phyloP scores from a whole-genome alignment of 331 rosid species.

The Rhamnella rubrinervis region DNA sequence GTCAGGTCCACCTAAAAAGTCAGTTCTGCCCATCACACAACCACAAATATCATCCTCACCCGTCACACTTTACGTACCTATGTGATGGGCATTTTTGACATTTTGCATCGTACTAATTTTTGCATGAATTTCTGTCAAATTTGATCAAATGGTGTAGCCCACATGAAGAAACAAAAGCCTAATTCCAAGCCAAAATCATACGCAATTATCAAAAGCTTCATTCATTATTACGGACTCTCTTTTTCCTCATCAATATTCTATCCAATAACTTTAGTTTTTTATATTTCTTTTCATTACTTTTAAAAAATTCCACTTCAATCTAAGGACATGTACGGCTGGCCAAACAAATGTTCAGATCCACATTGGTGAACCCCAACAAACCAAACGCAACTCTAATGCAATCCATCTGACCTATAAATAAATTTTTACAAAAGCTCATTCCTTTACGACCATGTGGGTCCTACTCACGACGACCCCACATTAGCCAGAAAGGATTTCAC shows the following conservation, averaged over 20 bases:
- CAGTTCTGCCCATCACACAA: constrained; percentile 14
- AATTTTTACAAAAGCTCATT: background rate
- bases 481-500: background rate
- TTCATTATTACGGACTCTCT: background rate
- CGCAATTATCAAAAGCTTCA: constrained; percentile 31
- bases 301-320: background rate
- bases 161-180: constrained; percentile 21
- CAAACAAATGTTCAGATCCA: constrained; percentile 2
- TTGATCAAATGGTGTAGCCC: constrained; percentile 16
- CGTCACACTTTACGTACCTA: background rate
- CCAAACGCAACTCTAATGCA: background rate
- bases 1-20: background rate
- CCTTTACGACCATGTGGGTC: background rate
- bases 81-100: constrained; percentile 13
- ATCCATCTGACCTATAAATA: background rate
- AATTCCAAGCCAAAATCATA: constrained; percentile 33
- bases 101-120: background rate
- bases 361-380: background rate
- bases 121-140: constrained; percentile 38
- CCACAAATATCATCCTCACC: no score
- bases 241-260: background rate
- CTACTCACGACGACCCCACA: constrained; percentile 6
- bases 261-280: no score
- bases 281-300: background rate
- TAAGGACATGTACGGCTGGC: constrained; percentile 17